phyloP scores from a whole-genome alignment of 2,329 filamentous ascomycete genomes.

The Aspergillus costaricaensis region DNA sequence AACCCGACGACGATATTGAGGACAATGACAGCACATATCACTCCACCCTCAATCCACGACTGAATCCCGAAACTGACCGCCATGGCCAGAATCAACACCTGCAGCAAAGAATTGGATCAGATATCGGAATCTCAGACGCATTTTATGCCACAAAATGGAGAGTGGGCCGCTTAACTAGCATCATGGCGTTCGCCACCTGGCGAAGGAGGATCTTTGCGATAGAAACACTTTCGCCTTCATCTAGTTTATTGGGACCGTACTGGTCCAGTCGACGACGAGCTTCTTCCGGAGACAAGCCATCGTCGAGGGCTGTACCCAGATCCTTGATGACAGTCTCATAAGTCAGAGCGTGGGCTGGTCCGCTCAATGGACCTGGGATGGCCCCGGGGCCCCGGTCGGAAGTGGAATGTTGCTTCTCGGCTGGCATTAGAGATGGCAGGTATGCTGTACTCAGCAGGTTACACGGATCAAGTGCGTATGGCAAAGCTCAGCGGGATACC shows the following conservation, averaged over 20 bases:
- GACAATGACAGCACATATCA: conserved; percentile 60
- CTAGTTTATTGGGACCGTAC: conserved; percentile 62
- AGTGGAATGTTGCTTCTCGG: too few relatives aligned
- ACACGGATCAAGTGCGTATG: too few relatives aligned
- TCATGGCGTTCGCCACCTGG: conserved; percentile 71
- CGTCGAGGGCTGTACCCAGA: too few relatives aligned
- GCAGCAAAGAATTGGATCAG: not conserved
- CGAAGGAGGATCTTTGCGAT: conserved; percentile 69
- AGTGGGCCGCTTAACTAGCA: conserved; percentile 52
- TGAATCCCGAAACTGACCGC: conserved; percentile 60
- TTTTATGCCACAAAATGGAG: not conserved
- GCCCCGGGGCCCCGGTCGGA: too few relatives aligned
- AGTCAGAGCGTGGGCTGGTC: too few relatives aligned
- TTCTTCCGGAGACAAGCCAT: too few relatives aligned
- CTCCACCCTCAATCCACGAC: conserved; percentile 62
- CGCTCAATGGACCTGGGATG: too few relatives aligned
- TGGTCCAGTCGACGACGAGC: too few relatives aligned
- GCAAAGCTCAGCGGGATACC: too few relatives aligned
- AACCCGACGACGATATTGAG: conserved; percentile 62
- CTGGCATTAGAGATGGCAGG: too few relatives aligned
- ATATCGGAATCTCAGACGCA: not conserved
- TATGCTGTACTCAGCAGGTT: too few relatives aligned
- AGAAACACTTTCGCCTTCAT: conserved; percentile 65
- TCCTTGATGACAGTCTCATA: too few relatives aligned
- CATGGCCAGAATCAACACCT: conserved; percentile 79